These are phyloP conservation scores for Pythium phragmitis DNA, from an alignment of 352 stramenopile genomes.

Conservation along the genomic window DNA sequence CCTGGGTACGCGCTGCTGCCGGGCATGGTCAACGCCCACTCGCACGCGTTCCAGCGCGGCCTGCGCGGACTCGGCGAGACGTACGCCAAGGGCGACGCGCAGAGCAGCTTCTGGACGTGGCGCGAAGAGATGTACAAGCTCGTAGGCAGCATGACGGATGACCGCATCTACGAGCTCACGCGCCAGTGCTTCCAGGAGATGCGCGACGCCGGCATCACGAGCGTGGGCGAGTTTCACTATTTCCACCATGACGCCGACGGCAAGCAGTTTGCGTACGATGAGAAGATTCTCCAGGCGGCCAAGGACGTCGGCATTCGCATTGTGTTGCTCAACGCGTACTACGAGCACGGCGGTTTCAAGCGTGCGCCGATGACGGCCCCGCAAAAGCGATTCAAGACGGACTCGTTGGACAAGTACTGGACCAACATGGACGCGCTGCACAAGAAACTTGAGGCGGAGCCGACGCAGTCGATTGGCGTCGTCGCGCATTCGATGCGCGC, in stretches of 20 bases:
- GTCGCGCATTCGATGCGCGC: conserved; percentile 79
- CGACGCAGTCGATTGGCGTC: conserved; percentile 62
- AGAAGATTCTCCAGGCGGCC: conserved; percentile 62
- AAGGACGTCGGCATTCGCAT: conserved; percentile 68
- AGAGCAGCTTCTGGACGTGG: conserved; percentile 82
- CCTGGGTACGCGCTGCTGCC: conserved; percentile 54
- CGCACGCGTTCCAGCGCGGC: conserved; percentile 73
- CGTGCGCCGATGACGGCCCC: conserved; percentile 54
- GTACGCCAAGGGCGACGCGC: conserved; percentile 45
- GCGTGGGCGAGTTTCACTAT: conserved; percentile 80
- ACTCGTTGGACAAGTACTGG: conserved; percentile 68
- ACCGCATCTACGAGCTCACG: conserved; percentile 63
- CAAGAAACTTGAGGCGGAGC: conserved; percentile 26
- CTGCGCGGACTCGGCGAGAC: conserved; percentile 73
- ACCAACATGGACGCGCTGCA: conserved; percentile 59
- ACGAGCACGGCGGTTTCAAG: conserved; percentile 69
- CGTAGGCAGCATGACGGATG: conserved; percentile 60
- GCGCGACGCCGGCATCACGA: conserved; percentile 73
- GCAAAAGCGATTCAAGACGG: conserved; percentile 72
- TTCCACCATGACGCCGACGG: conserved; percentile 65
- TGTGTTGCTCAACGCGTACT: conserved; percentile 75
- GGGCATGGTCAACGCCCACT: conserved; percentile 83
- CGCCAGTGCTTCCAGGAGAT: conserved; percentile 80
- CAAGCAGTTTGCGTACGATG: conserved; percentile 65
- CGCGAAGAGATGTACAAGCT: conserved; percentile 85